Percentiles rank a stretch among this genome's conserved stretches.
These are phyloP conservation scores for Alternaria burnsii DNA, from an alignment of 2,329 filamentous ascomycete species.

Conservation along the genomic window DNA sequence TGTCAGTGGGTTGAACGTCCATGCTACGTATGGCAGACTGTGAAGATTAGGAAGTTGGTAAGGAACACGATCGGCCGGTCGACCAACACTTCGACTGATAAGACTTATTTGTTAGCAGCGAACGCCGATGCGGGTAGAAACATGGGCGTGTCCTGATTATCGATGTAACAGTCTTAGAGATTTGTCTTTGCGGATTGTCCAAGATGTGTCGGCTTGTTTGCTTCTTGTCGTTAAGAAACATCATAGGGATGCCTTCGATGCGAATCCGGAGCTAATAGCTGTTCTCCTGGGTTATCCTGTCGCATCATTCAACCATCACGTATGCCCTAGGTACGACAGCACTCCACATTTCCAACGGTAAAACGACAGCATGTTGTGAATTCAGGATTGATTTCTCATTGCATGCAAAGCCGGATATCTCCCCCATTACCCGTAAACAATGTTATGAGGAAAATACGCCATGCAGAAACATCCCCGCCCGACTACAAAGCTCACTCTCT, in stretches of 20 bases:
- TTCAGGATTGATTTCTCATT: slow-evolving; percentile 38
- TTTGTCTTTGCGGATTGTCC: neutral
- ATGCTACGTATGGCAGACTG: neutral
- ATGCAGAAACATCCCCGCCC: slow-evolving; percentile 34
- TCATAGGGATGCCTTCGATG: neutral
- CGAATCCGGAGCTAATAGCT: neutral
- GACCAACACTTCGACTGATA: neutral
- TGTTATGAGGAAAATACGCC: slow-evolving; percentile 28
- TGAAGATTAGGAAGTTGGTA: neutral
- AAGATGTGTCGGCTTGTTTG: neutral
- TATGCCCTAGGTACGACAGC: neutral
- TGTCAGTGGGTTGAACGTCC: neutral
- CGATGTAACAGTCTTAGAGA: neutral
- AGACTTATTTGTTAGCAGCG: neutral
- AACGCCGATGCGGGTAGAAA: neutral
- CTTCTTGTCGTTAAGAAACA: neutral
- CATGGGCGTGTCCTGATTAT: neutral
- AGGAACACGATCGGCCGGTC: neutral
- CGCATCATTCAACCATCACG: neutral
- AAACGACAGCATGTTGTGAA: slow-evolving; percentile 12
- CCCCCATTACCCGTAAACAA: slow-evolving; percentile 20
- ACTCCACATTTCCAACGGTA: neutral
- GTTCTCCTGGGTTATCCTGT: neutral
- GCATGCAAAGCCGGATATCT: slow-evolving; percentile 32
- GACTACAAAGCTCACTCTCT: slow-evolving; percentile 15